phyloP scores from a whole-genome alignment of 2,329 filamentous ascomycete species.

The Botrytis cinerea region DNA sequence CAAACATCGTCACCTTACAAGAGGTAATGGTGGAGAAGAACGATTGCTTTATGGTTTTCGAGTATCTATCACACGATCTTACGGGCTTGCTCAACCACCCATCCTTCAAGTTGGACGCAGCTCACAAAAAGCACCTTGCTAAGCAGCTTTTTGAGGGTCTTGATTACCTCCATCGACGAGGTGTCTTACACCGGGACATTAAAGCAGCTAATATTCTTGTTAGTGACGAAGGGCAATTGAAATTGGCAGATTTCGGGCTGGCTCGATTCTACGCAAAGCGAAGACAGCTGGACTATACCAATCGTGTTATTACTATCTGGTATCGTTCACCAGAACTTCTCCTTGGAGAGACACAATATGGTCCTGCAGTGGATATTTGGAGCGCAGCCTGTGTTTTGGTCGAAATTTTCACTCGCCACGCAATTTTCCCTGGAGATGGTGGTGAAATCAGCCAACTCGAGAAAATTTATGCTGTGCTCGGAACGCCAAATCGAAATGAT shows the following conservation, averaged over 20 bases:
- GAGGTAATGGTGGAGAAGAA: conserved; percentile 99
- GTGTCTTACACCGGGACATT: conserved; percentile 96
- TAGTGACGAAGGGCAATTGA: conserved; percentile 83
- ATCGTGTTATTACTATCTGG: conserved; percentile 98
- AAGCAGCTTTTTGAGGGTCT: conserved; percentile 92
- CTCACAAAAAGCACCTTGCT: conserved; percentile 90
- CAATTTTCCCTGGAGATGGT: conserved; percentile 93
- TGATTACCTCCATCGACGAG: conserved; percentile 87
- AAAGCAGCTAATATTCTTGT: conserved; percentile 98
- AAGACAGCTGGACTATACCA: conserved; percentile 91
- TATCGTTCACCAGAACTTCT: conserved; percentile 90
- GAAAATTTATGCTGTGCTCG: conserved; percentile 91
- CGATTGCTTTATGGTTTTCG: conserved; percentile 99
- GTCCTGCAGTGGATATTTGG: conserved; percentile 91
- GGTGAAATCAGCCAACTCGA: conserved; percentile 95
- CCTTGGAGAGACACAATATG: conserved; percentile 87
- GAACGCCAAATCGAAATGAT: conserved; percentile 78
- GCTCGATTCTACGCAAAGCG: conserved; percentile 95
- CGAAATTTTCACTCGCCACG: conserved; percentile 91
- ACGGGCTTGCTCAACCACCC: conserved; percentile 95
- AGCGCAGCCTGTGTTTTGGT: conserved; percentile 95
- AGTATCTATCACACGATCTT: conserved; percentile 94
- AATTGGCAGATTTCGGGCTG: conserved; percentile 93
- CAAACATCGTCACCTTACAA: conserved; percentile 78
- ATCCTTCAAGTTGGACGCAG: conserved; percentile 77